Conservation (phyloP, 306 rosid genomes). For the Cucumis sativus region Cucumber_9930_V3 NC_026659.2:14987001-14987500, state of each 20-base stretch:
- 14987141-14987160: neutral
- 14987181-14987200: neutral
- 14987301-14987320: neutral
- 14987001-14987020: no score
- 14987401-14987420: slow-evolving; percentile 96
- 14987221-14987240: no score
- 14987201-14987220: no score
- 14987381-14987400: slow-evolving; percentile 87
- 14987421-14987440: slow-evolving; percentile 34
- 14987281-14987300: neutral
- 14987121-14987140: neutral
- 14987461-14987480: neutral
- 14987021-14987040: neutral
- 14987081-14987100: neutral
- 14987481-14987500: neutral
- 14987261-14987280: no score
- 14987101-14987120: neutral
- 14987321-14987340: slow-evolving; percentile 67
- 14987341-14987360: slow-evolving; percentile 79
- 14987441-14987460: neutral
- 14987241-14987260: neutral
- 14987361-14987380: slow-evolving; percentile 80
- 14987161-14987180: neutral
- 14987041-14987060: neutral
- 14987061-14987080: neutral